These are phyloP conservation scores for Candida montana DNA, from an alignment of 805 yeast species.

Conservation along the genomic window DNA sequence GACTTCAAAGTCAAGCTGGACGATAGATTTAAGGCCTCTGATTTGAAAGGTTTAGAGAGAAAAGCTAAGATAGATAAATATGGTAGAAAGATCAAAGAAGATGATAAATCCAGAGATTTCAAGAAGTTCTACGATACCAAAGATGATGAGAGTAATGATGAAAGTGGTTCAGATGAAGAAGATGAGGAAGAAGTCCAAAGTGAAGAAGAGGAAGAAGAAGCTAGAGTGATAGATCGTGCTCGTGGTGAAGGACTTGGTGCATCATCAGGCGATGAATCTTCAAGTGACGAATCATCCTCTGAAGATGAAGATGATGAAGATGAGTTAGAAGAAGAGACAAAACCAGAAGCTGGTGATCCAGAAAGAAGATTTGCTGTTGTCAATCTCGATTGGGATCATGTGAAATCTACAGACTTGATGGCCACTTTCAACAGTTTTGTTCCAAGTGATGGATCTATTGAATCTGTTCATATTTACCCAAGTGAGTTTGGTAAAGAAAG, in stretches of 20 bases:
- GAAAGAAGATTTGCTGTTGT: constrained; percentile 81
- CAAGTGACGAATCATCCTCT: constrained; percentile 36
- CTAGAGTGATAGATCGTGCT: constrained; percentile 45
- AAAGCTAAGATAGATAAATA: constrained; percentile 73
- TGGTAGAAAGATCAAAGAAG: constrained; percentile 62
- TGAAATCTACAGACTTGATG: constrained; percentile 81
- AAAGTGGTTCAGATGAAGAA: constrained; percentile 17
- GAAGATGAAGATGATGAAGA: constrained; percentile 39
- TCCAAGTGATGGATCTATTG: constrained; percentile 66
- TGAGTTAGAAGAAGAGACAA: constrained; percentile 41
- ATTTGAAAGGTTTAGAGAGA: constrained; percentile 50
- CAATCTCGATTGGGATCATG: constrained; percentile 95
- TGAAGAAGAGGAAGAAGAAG: constrained; percentile 13
- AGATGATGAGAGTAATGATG: constrained; percentile 42
- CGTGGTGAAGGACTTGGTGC: constrained; percentile 57
- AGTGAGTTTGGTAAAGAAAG: constrained; percentile 91
- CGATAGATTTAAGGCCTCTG: constrained; percentile 69
- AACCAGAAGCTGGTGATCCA: constrained; percentile 87
- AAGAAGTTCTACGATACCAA: constrained; percentile 35
- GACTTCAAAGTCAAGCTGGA: constrained; percentile 76
- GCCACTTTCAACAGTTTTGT: constrained; percentile 85
- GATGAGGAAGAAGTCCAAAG: constrained; percentile 15
- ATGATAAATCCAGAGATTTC: constrained; percentile 35
- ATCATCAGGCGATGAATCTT: constrained; percentile 27
- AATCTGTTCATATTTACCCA: constrained; percentile 70